Evolutionary conservation across 148 eudicot species (phyloP), one percentile per base, ranked within the genome.

Genomic region (Euryodendron excelsum): DNA sequence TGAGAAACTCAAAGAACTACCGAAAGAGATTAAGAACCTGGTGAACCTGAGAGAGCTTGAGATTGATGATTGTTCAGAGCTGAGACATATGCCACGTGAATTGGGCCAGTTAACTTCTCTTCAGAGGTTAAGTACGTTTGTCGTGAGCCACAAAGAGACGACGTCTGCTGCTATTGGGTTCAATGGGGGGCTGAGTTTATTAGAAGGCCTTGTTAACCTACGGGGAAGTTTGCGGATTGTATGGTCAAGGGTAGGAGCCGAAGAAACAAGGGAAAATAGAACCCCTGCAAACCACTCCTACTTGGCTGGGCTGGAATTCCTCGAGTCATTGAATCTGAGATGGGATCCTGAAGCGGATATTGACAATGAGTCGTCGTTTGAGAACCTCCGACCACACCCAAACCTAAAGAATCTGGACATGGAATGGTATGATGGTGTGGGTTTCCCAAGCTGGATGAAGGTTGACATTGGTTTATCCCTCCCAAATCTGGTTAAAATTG

Each of bases 361-460:
- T 53, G 23, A 1, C 2, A 6, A 4, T 0, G 33, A 60, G 34
- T 60, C 4, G 9, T 28, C 9, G 33, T 60, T 65, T n/a, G 69
- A 33, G 34, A 34, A 5, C 21, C 39, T 65, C 1, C 23, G 44
- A 5, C 45, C 69, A 3, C 39, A 65, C 44, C 11, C 25, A 17
- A 65, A 65, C 34, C 69, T 65, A 3, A 62, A 10, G 44, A 17
- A 65, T 21, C n/a, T 65, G 69, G 18, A 62, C 3, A 31, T 65
- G 9, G 3, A 2, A 3, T 3, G 12, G 2, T 33, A 65, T 36
- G 1, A 11, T 14, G 41, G 69, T n/a, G 15, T 3, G 18, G 34
- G 44, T 65, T 65, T 65, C n/a, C 69, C 69, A 17, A 65, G 69
- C 15, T 65, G 45, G 69, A 65, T 65, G 69, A 65, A 17, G 45